These are phyloP conservation scores for Penicillium nordicum DNA, from an alignment of 2,329 filamentous ascomycete species.

Conservation along the genomic window DNA sequence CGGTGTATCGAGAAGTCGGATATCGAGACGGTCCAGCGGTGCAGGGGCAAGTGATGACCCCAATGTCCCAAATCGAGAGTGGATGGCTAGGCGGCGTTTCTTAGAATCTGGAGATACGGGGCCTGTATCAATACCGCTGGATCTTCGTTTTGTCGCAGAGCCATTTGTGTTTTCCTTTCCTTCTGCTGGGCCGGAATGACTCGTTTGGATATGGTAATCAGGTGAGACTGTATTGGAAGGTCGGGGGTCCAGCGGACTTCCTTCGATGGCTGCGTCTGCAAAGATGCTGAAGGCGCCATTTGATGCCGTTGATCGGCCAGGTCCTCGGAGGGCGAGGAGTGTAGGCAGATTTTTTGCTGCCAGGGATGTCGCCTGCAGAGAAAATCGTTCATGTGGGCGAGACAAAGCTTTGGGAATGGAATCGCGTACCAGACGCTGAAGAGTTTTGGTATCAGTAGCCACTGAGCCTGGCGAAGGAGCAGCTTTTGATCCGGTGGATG, in stretches of 20 bases:
- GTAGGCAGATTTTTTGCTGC: constrained; percentile 68
- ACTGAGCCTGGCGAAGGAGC: constrained; percentile 26
- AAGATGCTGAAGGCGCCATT: constrained; percentile 79
- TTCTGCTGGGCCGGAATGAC: neutral
- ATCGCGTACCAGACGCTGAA: constrained; percentile 69
- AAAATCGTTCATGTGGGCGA: constrained; percentile 67
- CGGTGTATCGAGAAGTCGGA: constrained; percentile 48
- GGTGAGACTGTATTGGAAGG: constrained; percentile 34
- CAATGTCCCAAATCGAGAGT: constrained; percentile 67
- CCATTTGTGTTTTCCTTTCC: constrained; percentile 16
- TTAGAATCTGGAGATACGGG: constrained; percentile 45
- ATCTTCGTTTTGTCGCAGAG: constrained; percentile 8
- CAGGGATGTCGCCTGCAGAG: constrained; percentile 64
- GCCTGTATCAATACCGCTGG: neutral
- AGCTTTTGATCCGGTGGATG: constrained; percentile 38
- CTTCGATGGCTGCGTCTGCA: constrained; percentile 57
- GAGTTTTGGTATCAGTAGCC: constrained; percentile 56
- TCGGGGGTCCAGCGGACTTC: constrained; percentile 50
- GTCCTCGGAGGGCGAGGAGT: constrained; percentile 65
- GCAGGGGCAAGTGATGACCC: constrained; percentile 37
- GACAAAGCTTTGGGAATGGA: constrained; percentile 81
- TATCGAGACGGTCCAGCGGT: constrained; percentile 48
- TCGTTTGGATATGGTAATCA: constrained; percentile 28
- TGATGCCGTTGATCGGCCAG: constrained; percentile 66
- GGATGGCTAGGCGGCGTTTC: constrained; percentile 59